Base-by-base conservation (phyloP, 192 early-diverging fungal genomes). In the Helicostylum pulchrum region DNA sequence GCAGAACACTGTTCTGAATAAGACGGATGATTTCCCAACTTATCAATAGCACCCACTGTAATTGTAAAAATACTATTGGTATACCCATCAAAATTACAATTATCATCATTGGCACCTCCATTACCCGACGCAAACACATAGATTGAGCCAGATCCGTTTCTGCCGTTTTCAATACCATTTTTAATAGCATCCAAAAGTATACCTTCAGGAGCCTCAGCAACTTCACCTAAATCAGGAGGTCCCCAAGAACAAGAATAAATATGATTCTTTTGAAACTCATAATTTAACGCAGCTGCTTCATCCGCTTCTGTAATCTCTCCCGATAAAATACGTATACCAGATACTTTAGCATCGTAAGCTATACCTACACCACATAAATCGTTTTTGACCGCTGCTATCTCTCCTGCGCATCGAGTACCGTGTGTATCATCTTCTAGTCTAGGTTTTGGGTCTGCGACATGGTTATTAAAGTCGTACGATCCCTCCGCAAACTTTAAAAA, bases 161-260 rank as follows among this genome's bases (percentile, higher is more conserved):
- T 80, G 0, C 97, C 95, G 7, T 93, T 88, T 7, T 80, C 68
- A 21, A 95, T 85, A 14, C 97, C 97, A 53, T 94, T 92, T 23
- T 85, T 59, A 20, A 99, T 88, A 5, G 97, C 96, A 20, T 96
- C 88, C 53, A 81, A 67, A 11, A 98, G 85, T 2, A 94, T 67
- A 8, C 83, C 75, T 21, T 87, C 82, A 10, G 97, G 97, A 1
- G 87, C 93, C 44, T 95, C 95, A 67, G 92, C 88, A 0, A 88
- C 79, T 46, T 71, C 70, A 6, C 97, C 97, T 67, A 94, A 83
- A 67, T 99, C 97, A 34, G 83, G 78, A 32, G 97, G 96, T 0
- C 96, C 96, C 96, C 96, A 99, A 43, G 86, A 89, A 76, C 96
- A 98, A 14, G 92, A 94, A 77, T 96, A 99, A 59, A 99, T 97